Evolutionary conservation across 2,329 filamentous ascomycete genomes (phyloP).

Genomic region (Neonectria ditissima): DNA sequence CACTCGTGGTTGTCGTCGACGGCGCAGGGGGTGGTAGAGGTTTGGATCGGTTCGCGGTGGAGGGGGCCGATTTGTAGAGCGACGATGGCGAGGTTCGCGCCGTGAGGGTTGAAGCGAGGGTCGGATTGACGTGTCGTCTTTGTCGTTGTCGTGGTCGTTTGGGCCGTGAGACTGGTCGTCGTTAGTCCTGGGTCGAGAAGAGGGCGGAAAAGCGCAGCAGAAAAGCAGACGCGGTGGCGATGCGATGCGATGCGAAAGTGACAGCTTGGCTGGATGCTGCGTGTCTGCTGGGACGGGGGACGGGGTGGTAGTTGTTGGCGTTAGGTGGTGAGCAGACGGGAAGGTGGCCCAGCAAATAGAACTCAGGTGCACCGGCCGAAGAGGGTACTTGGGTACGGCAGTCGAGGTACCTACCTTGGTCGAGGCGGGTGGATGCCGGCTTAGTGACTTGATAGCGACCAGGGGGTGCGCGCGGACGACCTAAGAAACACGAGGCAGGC

Average conservation of each 20-base stretch:
- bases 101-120: conserved; percentile 27
- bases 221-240: conserved; percentile 30
- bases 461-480: conserved; percentile 10
- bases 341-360: neutral
- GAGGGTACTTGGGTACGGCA: neutral
- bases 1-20: conserved; percentile 9
- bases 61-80: conserved; percentile 6
- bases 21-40: conserved; percentile 14
- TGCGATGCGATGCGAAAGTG: conserved; percentile 42
- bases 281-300: conserved; percentile 33
- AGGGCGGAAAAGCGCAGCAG: conserved; percentile 12
- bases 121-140: conserved; percentile 32
- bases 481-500: conserved; percentile 13
- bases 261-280: conserved; percentile 43
- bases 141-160: conserved; percentile 16
- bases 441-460: conserved; percentile 1
- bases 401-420: neutral
- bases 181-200: conserved; percentile 22
- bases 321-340: conserved; percentile 2
- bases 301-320: conserved; percentile 31
- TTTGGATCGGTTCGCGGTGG: conserved; percentile 11
- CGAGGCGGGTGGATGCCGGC: conserved; percentile 4
- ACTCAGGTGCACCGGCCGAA: conserved; percentile 1
- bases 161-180: conserved; percentile 22
- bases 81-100: conserved; percentile 28